phyloP scores from a whole-genome alignment of 2,329 filamentous ascomycete genomes.

The Onygena corvina region DNA sequence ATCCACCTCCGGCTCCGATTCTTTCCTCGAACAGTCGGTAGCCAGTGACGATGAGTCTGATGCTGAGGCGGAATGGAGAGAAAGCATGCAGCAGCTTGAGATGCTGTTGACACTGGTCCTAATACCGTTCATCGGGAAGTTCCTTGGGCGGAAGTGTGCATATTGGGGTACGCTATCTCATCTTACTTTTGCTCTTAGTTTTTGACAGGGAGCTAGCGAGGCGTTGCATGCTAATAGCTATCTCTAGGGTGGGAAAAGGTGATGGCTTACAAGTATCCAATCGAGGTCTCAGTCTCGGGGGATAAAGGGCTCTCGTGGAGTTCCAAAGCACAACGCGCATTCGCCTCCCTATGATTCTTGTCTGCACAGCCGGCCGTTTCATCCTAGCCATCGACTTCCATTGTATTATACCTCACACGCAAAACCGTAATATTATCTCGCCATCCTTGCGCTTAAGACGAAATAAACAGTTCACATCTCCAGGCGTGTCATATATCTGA shows the following conservation, averaged over 20 bases:
- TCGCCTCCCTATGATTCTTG: background rate
- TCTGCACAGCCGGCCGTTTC: too few species aligned
- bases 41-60: constrained; percentile 60
- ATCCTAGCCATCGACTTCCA: too few species aligned
- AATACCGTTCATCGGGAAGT: constrained; percentile 89
- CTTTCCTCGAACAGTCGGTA: constrained; percentile 39
- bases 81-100: constrained; percentile 86
- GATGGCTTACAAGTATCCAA: constrained; percentile 87
- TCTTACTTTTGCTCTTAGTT: background rate
- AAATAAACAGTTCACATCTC: too few species aligned
- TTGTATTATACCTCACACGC: background rate
- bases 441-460: too few species aligned
- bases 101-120: constrained; percentile 87
- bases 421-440: background rate
- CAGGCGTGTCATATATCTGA: too few species aligned
- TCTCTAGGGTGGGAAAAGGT: constrained; percentile 71
- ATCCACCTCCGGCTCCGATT: constrained; percentile 30
- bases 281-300: constrained; percentile 40
- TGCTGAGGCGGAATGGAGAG: constrained; percentile 89
- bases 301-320: background rate
- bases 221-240: constrained; percentile 15
- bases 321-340: background rate
- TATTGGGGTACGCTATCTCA: constrained; percentile 63
- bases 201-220: background rate
- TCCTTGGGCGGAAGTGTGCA: constrained; percentile 83